Evolutionary conservation across 2,329 filamentous ascomycete species (phyloP).

Genomic region (Polychaeton citri): DNA sequence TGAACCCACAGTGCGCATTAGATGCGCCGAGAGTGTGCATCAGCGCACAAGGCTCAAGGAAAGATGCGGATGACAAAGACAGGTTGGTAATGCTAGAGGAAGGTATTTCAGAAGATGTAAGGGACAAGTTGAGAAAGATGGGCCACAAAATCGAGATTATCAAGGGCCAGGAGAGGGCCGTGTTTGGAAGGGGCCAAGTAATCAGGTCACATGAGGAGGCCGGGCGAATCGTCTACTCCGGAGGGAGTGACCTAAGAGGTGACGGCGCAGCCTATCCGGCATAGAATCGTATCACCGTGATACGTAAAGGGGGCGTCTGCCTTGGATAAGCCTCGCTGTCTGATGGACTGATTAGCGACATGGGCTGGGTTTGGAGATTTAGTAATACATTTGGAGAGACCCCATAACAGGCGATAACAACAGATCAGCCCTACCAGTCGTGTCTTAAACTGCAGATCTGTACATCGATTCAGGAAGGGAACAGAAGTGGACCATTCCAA

Average conservation of each 20-base stretch:
- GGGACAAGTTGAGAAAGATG: slow-evolving; percentile 51
- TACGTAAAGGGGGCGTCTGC: too few relatives aligned
- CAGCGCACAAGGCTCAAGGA: slow-evolving; percentile 51
- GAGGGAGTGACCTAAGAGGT: slow-evolving; percentile 74
- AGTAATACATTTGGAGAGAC: too few relatives aligned
- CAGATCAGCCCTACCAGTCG: too few relatives aligned
- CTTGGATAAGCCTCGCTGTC: too few relatives aligned
- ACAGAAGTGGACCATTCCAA: too few relatives aligned
- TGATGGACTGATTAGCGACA: too few relatives aligned
- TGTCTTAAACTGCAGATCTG: too few relatives aligned
- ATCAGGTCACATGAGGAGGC: slow-evolving; percentile 62
- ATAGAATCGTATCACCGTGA: background rate
- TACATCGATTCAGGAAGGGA: too few relatives aligned
- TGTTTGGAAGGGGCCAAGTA: slow-evolving; percentile 80
- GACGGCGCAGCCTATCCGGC: slow-evolving; percentile 51
- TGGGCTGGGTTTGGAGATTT: too few relatives aligned
- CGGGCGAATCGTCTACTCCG: slow-evolving; percentile 63
- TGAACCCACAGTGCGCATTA: slow-evolving; percentile 74
- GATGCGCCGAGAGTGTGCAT: slow-evolving; percentile 90
- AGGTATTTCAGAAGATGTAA: slow-evolving; percentile 56
- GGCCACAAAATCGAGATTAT: slow-evolving; percentile 64
- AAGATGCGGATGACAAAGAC: slow-evolving; percentile 43
- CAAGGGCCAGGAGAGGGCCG: slow-evolving; percentile 46
- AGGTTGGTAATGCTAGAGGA: slow-evolving; percentile 68
- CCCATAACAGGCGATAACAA: too few relatives aligned